Base-by-base conservation (phyloP, 192 early-diverging fungal species). In the Glomus cerebriforme region DNA sequence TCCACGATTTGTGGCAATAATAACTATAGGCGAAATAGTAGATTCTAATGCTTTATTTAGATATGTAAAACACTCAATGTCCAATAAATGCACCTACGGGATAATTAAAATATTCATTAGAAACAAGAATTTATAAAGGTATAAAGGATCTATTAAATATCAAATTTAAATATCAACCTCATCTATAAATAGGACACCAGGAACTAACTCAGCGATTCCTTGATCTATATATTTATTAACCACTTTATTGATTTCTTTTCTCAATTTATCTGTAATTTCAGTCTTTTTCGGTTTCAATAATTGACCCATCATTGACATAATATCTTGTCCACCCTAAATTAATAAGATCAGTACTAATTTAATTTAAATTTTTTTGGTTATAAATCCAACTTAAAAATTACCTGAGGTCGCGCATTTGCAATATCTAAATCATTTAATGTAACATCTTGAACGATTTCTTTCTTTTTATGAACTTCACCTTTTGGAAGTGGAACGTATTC, bases 31-130 rank as follows among this genome's bases (percentile, higher is more conserved):
- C 12, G 95, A 94, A 37, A 99, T 89, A 39, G 94, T 90, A 1
- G 95, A 97, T 84, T 99, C 98, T 29, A 99, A 88, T 32, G 98
- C 98, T 49, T 97, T 95, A 88, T 98, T 99, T 73, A 99, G 88
- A 81, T 98, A 99, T 2, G 98, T 98, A 82, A 99, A 99, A 87
- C 97, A 99, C 83, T 99, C 98, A 81, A 99, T 97, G 85, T 99
- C 98, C 29, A 99, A 90, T 95, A 99, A 98, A 82, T 99, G 98
- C 19, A 98, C 97, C 91, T 24, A 15, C 1, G 19, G 47, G 24
- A 29, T n/a, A 58, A 43, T 6, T 29, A 75, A 27, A 60, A 45
- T 15, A 29, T 59, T 59, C 3, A 34, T 24, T 35, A 63, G 13
- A 45, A 49, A 10, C 13, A 59, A n/a, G n/a, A n/a, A n/a, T n/a